phyloP scores from a whole-genome alignment of 768 basidiomycete species.

The Termitomyces sp. region DNA sequence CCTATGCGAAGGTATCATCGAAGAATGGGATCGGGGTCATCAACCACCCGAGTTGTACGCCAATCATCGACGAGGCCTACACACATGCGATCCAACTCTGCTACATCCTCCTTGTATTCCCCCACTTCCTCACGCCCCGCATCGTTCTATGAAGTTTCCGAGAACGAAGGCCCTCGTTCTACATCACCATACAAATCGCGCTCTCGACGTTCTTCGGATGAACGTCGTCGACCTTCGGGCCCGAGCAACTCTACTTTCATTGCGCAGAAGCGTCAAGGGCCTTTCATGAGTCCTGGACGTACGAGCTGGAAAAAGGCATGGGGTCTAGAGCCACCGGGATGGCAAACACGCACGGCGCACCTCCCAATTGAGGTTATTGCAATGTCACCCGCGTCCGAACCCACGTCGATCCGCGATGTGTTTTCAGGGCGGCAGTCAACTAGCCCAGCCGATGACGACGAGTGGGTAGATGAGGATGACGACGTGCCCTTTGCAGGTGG shows the following conservation, averaged over 20 bases:
- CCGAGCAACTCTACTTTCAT: conserved; percentile 58
- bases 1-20: conserved; percentile 79
- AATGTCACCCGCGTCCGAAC: conserved; percentile 51
- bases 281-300: conserved; percentile 64
- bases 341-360: conserved; percentile 64
- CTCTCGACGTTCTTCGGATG: conserved; percentile 45
- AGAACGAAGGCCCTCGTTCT: conserved; percentile 58
- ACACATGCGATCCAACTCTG: conserved; percentile 72
- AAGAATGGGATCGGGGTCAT: conserved; percentile 74
- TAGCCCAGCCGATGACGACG: conserved; percentile 68
- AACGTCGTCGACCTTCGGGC: conserved; percentile 30
- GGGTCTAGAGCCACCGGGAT: conserved; percentile 84
- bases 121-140: conserved; percentile 70
- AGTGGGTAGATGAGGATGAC: conserved; percentile 88
- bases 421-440: conserved; percentile 65
- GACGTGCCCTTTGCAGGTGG: conserved; percentile 76
- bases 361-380: conserved; percentile 73
- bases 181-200: conserved; percentile 57
- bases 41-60: conserved; percentile 67
- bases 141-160: conserved; percentile 73
- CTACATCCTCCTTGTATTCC: conserved; percentile 74
- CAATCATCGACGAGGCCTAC: conserved; percentile 36
- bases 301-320: conserved; percentile 89
- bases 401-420: conserved; percentile 64
- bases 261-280: conserved; percentile 76